A percentile compares a stretch with the other conserved stretches of the same genome.
These are phyloP conservation scores for Sisymbrium altissimum DNA, from an alignment of 345 rosid genomes.

Conservation along the genomic window DNA sequence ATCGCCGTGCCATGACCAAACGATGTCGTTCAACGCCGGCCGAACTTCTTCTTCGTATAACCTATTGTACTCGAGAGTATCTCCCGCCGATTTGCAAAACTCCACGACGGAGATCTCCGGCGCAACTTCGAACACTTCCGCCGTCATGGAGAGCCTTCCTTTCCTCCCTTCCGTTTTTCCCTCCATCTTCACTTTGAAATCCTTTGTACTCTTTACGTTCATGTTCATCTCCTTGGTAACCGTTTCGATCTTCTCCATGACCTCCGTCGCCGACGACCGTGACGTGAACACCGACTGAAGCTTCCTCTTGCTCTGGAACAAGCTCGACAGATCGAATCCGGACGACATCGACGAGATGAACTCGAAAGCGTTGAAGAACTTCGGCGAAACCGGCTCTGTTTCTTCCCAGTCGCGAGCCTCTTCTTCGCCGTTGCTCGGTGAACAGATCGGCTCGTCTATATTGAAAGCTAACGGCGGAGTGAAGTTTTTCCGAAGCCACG, in stretches of 20 bases:
- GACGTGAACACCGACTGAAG: conserved; percentile 60
- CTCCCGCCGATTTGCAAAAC: conserved; percentile 62
- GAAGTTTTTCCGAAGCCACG: conserved; percentile 65
- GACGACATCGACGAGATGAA: conserved; percentile 81
- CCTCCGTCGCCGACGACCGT: conserved; percentile 41
- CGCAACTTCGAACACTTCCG: conserved; percentile 65
- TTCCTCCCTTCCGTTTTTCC: conserved; percentile 59
- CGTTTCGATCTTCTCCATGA: conserved; percentile 52
- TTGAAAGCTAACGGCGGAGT: conserved; percentile 30
- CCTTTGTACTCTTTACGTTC: conserved; percentile 42
- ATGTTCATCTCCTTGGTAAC: conserved; percentile 54
- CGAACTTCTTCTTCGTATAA: conserved; percentile 61
- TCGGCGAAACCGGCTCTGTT: conserved; percentile 23
- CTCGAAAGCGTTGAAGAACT: conserved; percentile 67
- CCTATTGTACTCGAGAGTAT: conserved; percentile 49
- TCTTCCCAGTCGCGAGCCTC: neutral
- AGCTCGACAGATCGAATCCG: conserved; percentile 67
- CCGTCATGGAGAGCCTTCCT: conserved; percentile 55
- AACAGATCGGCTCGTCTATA: conserved; percentile 33
- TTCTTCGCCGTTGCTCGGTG: neutral
- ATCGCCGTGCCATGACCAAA: conserved; percentile 89
- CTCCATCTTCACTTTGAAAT: conserved; percentile 46
- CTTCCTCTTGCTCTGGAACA: conserved; percentile 57
- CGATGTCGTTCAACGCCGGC: conserved; percentile 73
- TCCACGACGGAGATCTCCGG: conserved; percentile 69